Evolutionary conservation across 495 filamentous ascomycete genomes (phyloP).

Genomic region (Tuber borchii): DNA sequence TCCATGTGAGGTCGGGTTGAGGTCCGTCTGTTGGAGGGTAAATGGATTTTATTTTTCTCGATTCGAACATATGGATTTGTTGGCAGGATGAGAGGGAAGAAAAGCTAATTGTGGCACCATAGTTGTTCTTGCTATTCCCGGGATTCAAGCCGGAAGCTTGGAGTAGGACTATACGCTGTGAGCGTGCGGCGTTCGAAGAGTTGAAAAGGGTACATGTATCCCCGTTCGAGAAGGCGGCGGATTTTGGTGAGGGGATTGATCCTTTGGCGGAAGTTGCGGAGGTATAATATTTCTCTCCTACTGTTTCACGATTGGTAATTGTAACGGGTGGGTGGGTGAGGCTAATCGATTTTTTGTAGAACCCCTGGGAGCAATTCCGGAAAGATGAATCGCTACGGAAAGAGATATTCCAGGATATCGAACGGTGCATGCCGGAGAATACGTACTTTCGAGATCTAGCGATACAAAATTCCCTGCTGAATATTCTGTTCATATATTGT

Average conservation of each 20-base stretch:
- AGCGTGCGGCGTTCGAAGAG: constrained; percentile 65
- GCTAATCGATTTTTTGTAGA: constrained; percentile 49
- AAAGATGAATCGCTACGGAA: constrained; percentile 74
- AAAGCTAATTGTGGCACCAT: constrained; percentile 12
- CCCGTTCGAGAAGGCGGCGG: constrained; percentile 68
- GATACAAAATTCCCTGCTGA: constrained; percentile 74
- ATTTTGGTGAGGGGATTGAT: constrained; percentile 66
- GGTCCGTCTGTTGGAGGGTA: constrained; percentile 93
- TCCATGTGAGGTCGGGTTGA: constrained; percentile 64
- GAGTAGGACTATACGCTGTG: constrained; percentile 58
- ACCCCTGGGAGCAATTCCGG: constrained; percentile 79
- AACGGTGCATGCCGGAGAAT: constrained; percentile 86
- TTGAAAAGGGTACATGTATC: constrained; percentile 17
- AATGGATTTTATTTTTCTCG: constrained; percentile 9
- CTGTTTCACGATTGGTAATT: constrained; percentile 13
- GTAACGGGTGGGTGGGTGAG: not conserved
- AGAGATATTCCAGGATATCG: constrained; percentile 94
- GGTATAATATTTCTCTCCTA: constrained; percentile 47
- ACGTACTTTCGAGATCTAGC: constrained; percentile 73
- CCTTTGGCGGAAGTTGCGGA: constrained; percentile 79
- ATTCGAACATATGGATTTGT: not conserved
- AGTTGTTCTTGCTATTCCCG: constrained; percentile 79
- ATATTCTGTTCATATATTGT: constrained; percentile 88
- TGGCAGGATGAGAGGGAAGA: not conserved
- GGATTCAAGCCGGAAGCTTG: constrained; percentile 61